Evolutionary conservation across 768 basidiomycete species (phyloP), one percentile per base, ranked within the genome.

Genomic region (Ephemerocybe angulata): DNA sequence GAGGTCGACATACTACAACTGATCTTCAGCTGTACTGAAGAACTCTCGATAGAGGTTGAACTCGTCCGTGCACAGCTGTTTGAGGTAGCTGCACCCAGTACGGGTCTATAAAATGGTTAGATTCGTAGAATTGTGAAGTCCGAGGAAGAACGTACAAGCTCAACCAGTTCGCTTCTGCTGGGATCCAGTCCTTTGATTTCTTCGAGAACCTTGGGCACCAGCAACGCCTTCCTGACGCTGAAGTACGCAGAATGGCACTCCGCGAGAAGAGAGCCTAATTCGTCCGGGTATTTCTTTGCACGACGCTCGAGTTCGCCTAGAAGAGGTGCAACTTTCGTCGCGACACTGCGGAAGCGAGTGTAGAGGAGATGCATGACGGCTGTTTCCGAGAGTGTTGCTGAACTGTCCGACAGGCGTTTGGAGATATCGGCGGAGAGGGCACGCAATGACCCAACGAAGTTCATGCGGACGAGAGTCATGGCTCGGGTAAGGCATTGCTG

Each of bases 381-480:
- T 24, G 89, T 90, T 29, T 80, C 70, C 5, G 92, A 90, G 44
- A 95, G 77, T 60, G 89, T 84, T 88, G 93, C 31, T 13, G 59
- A 28, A 10, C 3, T 25, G 52, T 95, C 93, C 2, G 77, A 77
- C 42, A 95, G 67, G 10, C 88, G 81, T 61, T 80, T 88, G 1
- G 81, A 80, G 21, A 96, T 81, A 61, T 98, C 96, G 3, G 81
- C 72, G 1, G 88, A 84, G 11, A 97, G 77, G 0, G 88, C 85
- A 37, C 88, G 80, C 5, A 98, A 75, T 7, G 90, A 88, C 4
- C 87, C 88, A 5, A 96, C 86, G 63, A 97, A 98, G 71, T 89
- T 94, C 85, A 98, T 95, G 70, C 91, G 96, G 74, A 98, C 92
- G 41, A 99, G 80, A 0, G 95, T 98, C 96, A 98, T 98, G 10